Base-by-base conservation (phyloP, 2,329 filamentous ascomycete species). In the Arthrinium phaeospermum region DNA sequence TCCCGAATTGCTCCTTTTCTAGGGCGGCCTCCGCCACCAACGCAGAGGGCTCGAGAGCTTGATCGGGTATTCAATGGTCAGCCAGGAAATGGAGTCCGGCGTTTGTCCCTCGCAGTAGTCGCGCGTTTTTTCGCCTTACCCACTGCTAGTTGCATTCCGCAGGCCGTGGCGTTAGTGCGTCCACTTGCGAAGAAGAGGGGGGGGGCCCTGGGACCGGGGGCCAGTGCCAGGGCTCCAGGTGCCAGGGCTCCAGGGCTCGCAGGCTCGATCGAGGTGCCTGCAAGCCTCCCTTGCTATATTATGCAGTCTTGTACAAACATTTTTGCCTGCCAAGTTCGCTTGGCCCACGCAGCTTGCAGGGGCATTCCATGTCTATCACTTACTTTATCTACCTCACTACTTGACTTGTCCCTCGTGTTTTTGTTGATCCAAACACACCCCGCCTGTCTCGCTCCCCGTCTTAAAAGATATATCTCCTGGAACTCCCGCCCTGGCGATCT, bases 291-390 rank as follows among this genome's bases (percentile, higher is more conserved):
- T 80, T 79, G 73, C 77, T 79, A 76, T 64, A 14, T 78, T 78
- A 77, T 80, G 77, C 74, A 77, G 27, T 41, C 68, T 19, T 77
- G 75, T 76, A 78, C 76, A 80, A 78, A 75, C 76, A 77, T 75
- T 77, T 71, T 71, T 68, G 44, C 30, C 68, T 37, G 24, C n/a
- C 68, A 70, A n/a, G 46, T 51, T 45, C 68, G 68, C 68, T 45
- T 41, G 68, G 68, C 68, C 68, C 47, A 57, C 68, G 68, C 47
- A 53, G 10, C n/a, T 34, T 57, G 46, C 51, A 67, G 68, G 72
- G 70, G 67, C 53, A 71, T 73, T 71, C 70, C 72, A 69, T 71
- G 72, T 68, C 70, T 70, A 68, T 68, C 70, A 71, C 71, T 71
- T 45, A 68, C 49, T 67, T 70, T 30, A 49, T 70, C 34, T 34